Evolutionary conservation across 768 basidiomycete genomes (phyloP), one percentile per base, ranked within the genome.

Genomic region (Neoboletus brunneissimus): DNA sequence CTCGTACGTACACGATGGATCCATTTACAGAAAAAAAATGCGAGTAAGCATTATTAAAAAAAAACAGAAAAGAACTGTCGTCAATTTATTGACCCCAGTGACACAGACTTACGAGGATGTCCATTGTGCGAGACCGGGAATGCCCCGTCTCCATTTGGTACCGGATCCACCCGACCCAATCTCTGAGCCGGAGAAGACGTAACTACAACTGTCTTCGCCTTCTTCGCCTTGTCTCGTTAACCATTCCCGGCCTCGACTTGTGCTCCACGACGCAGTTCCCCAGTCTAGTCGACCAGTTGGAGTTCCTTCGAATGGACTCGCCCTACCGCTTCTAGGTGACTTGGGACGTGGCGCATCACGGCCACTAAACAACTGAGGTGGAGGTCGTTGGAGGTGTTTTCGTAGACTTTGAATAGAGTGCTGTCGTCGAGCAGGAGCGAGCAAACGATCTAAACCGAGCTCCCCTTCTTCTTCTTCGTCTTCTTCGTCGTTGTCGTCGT

Each of bases 401-500:
- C 87, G 76, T 54, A 91, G 72, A 67, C 87, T 89, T 62, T 77
- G 81, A 59, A 90, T 89, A 18, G 88, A 89, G 56, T 84, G 79
- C 65, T 91, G 88, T 27, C 88, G 77, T 67, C 84, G 87, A 20
- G 89, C 79, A 9, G 83, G 86, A 27, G 87, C 82, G 35, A 91
- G 81, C 53, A 90, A 77, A 27, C 79, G 78, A 16, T 86, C 84
- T 40, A 90, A 76, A 64, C 84, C 80, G 45, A 89, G 73, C 64
- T 89, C 88, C 16, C 76, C 79, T 40, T 81, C 82, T 15, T 81
- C 79, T 9, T 80, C 79, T 4, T 76, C 25, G 25, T 25, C 76
- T 1, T 78, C 79, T 4, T 76, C 65, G 10, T 72, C 72, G 2
- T 73, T 72, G 45, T 68, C 71, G 2, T 72, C 73, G 44, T 68